phyloP scores from a whole-genome alignment of 148 eudicot species.

The Persicaria maculosa region DNA sequence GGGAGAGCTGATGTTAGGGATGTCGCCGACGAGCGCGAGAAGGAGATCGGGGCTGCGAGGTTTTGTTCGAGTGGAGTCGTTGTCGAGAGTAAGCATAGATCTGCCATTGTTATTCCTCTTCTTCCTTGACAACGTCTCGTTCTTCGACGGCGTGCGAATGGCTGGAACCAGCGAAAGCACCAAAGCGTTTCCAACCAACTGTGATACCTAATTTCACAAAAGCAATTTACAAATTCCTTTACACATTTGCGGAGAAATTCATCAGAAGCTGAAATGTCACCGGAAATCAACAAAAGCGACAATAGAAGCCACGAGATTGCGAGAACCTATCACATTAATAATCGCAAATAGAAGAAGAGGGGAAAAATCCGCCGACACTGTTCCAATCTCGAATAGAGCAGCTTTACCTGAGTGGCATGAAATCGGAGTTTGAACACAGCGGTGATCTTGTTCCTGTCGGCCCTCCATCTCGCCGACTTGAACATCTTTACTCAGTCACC shows the following conservation, averaged over 20 bases:
- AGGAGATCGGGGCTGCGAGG: too few species aligned
- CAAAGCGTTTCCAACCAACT: slow-evolving; percentile 54
- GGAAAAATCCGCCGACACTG: background rate
- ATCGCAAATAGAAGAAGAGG: background rate
- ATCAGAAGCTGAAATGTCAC: background rate
- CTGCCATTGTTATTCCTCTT: background rate
- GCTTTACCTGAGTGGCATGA: slow-evolving; percentile 83
- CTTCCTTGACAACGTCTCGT: too few species aligned
- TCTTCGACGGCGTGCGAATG: too few species aligned
- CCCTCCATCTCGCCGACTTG: slow-evolving; percentile 78
- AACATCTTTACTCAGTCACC: slow-evolving; percentile 33
- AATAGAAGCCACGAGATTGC: background rate
- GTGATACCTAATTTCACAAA: slow-evolving; percentile 36
- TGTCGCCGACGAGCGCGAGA: too few species aligned
- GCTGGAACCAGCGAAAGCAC: slow-evolving; percentile 70
- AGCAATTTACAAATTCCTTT: background rate
- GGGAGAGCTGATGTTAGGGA: too few species aligned
- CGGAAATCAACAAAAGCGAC: background rate
- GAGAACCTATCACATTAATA: background rate
- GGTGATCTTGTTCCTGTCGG: slow-evolving; percentile 65
- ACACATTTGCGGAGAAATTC: background rate
- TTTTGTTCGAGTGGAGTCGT: too few species aligned
- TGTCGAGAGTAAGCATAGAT: too few species aligned
- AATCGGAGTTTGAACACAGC: slow-evolving; percentile 73
- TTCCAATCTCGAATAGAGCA: background rate